Conservation (phyloP, 2,329 filamentous ascomycete species). For the Nectriaceae sp. region DNA sequence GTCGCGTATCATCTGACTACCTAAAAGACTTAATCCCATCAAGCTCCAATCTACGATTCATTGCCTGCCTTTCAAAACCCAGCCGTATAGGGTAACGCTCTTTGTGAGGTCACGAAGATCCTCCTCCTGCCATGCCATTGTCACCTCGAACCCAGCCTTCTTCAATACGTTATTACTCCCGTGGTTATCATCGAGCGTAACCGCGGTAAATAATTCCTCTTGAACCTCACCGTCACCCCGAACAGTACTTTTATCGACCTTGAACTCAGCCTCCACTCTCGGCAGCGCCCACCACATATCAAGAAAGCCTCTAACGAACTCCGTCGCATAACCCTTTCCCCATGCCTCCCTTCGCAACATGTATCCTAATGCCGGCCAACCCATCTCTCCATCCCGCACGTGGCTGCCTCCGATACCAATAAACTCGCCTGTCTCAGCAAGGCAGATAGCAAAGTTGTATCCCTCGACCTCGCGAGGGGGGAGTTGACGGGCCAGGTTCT, state of each 20-base stretch:
- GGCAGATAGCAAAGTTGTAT: slow-evolving; percentile 59
- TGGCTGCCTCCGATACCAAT: slow-evolving; percentile 53
- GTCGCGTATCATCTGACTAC: no score
- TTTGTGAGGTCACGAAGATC: no score
- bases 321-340: slow-evolving; percentile 59
- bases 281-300: slow-evolving; percentile 51
- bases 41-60: no score
- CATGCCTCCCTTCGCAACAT: slow-evolving; percentile 54
- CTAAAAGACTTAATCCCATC: no score
- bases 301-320: slow-evolving; percentile 53
- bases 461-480: slow-evolving; percentile 50
- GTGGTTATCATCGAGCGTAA: slow-evolving; percentile 50
- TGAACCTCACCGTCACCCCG: slow-evolving; percentile 29
- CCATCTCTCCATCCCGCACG: slow-evolving; percentile 35
- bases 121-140: slow-evolving; percentile 40
- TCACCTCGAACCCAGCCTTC: slow-evolving; percentile 56
- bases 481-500: slow-evolving; percentile 42
- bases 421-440: slow-evolving; percentile 49
- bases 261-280: slow-evolving; percentile 44
- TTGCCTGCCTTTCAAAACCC: no score
- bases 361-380: slow-evolving; percentile 63
- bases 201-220: slow-evolving; percentile 46
- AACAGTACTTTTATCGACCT: slow-evolving; percentile 43
- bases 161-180: slow-evolving; percentile 57
- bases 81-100: no score